Evolutionary conservation across 2,329 filamentous ascomycete genomes (phyloP).

Genomic region (Penicillium olsonii): DNA sequence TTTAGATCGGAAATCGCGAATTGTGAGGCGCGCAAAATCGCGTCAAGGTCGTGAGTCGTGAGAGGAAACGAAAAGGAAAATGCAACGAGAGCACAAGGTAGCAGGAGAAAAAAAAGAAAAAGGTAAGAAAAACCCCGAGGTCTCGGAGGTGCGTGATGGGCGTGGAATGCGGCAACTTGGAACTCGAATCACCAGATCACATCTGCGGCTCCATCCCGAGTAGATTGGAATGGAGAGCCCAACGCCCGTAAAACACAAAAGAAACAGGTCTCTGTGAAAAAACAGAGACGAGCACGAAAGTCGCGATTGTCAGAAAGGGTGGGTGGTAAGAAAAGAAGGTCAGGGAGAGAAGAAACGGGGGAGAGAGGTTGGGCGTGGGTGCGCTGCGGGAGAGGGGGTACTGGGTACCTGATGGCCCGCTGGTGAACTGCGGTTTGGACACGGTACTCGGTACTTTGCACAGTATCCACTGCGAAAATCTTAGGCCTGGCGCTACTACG

Average conservation of each 20-base stretch:
- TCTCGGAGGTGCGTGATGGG: conserved; percentile 13
- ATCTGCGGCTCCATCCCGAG: conserved; percentile 27
- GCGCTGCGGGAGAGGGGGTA: conserved; percentile 9
- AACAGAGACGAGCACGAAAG: conserved; percentile 4
- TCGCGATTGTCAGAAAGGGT: conserved; percentile 18
- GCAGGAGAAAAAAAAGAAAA: background rate
- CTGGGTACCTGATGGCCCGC: conserved; percentile 13
- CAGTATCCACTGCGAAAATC: conserved; percentile 12
- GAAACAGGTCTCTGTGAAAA: conserved; percentile 8
- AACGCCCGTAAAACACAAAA: conserved; percentile 22
- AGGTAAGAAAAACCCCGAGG: conserved; percentile 13
- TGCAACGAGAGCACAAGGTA: conserved; percentile 19
- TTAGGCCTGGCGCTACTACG: conserved; percentile 16
- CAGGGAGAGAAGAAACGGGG: conserved; percentile 10
- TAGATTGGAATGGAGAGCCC: conserved; percentile 22
- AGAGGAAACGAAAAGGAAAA: conserved; percentile 15
- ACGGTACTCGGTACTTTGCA: conserved; percentile 14
- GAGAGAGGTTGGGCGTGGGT: conserved; percentile 16
- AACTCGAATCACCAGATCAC: conserved; percentile 30
- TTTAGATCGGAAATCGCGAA: conserved; percentile 3
- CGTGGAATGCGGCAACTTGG: conserved; percentile 27
- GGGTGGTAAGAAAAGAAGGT: conserved; percentile 12
- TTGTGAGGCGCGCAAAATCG: conserved; percentile 20
- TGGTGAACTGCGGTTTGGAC: conserved; percentile 4
- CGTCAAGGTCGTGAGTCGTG: conserved; percentile 25